A percentile compares a stretch with the other conserved stretches of the same genome.
Conservation (phyloP, 2,329 filamentous ascomycete species). For the Microsporum canis region DNA sequence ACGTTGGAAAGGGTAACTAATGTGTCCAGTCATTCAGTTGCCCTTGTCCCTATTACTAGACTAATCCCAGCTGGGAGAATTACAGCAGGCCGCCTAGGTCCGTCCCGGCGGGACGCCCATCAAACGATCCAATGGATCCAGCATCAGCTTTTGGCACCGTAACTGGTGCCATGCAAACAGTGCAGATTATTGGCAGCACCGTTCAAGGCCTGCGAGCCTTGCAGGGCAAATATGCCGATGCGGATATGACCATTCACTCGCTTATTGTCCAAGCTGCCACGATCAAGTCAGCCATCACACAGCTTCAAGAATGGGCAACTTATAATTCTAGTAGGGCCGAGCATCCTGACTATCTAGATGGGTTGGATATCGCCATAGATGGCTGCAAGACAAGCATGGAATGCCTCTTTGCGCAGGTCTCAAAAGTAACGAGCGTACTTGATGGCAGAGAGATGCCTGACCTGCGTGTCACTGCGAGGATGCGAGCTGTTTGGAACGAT, state of each 20-base stretch:
- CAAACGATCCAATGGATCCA: conserved; percentile 47
- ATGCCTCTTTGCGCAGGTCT: conserved; percentile 26
- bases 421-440: conserved; percentile 18
- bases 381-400: conserved; percentile 29
- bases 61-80: neutral
- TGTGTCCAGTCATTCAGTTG: neutral
- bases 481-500: conserved; percentile 29
- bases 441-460: conserved; percentile 13
- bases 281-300: conserved; percentile 27
- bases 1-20: neutral
- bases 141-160: conserved; percentile 26
- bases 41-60: neutral
- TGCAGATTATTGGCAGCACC: conserved; percentile 25
- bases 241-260: conserved; percentile 29
- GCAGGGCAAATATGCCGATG: conserved; percentile 26
- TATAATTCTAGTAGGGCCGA: conserved; percentile 18
- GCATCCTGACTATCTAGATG: conserved; percentile 21
- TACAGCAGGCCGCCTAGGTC: neutral
- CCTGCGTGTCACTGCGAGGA: conserved; percentile 20
- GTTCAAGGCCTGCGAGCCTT: conserved; percentile 24
- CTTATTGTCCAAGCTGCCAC: conserved; percentile 27
- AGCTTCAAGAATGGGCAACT: conserved; percentile 27
- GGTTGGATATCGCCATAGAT: conserved; percentile 25
- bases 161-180: conserved; percentile 26
- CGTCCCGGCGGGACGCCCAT: neutral